Evolutionary conservation across 2,329 filamentous ascomycete genomes (phyloP).

Genomic region (Amesomyces nigricolor): DNA sequence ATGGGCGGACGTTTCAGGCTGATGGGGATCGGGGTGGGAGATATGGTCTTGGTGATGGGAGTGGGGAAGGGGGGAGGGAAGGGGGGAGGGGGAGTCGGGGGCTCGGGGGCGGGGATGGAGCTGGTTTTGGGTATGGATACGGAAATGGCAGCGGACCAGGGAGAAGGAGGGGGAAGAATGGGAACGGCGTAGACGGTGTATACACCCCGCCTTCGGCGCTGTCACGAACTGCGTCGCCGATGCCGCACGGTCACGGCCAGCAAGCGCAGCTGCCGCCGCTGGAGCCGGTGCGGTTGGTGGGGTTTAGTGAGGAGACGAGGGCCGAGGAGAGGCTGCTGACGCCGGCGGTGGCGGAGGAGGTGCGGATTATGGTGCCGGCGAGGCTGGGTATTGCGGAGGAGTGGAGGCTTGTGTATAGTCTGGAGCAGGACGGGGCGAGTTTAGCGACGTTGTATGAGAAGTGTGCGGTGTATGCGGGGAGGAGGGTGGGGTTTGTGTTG

Average conservation of each 20-base stretch:
- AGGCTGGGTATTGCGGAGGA: slow-evolving; percentile 79
- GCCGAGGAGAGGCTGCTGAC: slow-evolving; percentile 61
- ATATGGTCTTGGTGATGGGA: neutral
- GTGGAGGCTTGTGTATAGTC: slow-evolving; percentile 81
- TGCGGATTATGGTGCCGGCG: slow-evolving; percentile 80
- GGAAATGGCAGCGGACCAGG: too few relatives aligned
- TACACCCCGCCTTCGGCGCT: slow-evolving; percentile 46
- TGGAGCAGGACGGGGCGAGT: slow-evolving; percentile 88
- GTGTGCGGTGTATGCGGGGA: slow-evolving; percentile 59
- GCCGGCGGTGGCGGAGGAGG: slow-evolving; percentile 78
- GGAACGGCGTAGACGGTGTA: slow-evolving; percentile 50
- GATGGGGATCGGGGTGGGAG: slow-evolving; percentile 19
- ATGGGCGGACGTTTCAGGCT: slow-evolving; percentile 24
- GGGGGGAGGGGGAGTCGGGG: too few relatives aligned
- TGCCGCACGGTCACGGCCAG: slow-evolving; percentile 31
- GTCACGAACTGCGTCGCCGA: slow-evolving; percentile 63
- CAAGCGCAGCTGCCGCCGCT: slow-evolving; percentile 69
- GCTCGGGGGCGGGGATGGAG: too few relatives aligned
- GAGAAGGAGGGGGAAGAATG: neutral
- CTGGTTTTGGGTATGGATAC: too few relatives aligned
- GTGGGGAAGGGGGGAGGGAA: too few relatives aligned
- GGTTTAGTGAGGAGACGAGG: slow-evolving; percentile 57
- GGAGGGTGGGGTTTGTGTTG: slow-evolving; percentile 81
- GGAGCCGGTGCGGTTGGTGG: slow-evolving; percentile 67
- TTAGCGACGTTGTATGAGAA: slow-evolving; percentile 80